Conservation (phyloP, 805 yeast species). For the Sugiyamaella americana region DNA sequence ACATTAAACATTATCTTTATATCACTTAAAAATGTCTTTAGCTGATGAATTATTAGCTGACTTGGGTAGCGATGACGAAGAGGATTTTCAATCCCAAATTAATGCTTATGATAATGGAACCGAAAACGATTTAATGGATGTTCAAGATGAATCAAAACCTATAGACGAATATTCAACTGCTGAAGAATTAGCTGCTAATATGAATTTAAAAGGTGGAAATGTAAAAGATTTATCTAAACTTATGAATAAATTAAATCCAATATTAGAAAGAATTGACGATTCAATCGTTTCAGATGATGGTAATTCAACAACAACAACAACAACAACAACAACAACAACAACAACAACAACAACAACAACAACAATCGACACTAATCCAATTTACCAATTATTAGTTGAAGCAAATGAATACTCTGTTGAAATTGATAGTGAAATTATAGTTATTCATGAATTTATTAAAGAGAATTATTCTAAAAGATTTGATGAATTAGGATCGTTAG, state of each 20-base stretch:
- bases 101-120: constrained; percentile 12
- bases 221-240: constrained; percentile 18
- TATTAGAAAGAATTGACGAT: constrained; percentile 15
- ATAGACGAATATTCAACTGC: constrained; percentile 13
- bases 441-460: constrained; percentile 45
- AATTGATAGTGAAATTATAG: constrained; percentile 48
- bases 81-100: constrained; percentile 13
- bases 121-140: constrained; percentile 5
- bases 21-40: constrained; percentile 27
- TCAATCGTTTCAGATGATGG: background rate
- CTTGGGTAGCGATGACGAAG: constrained; percentile 28
- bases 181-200: constrained; percentile 11
- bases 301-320: background rate
- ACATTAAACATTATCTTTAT: too few relatives aligned
- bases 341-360: constrained; percentile 21
- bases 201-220: constrained; percentile 11
- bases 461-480: constrained; percentile 54
- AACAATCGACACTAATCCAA: constrained; percentile 34
- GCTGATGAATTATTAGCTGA: constrained; percentile 38
- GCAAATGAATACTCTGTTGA: constrained; percentile 52
- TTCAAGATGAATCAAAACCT: background rate
- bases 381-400: constrained; percentile 45
- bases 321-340: background rate
- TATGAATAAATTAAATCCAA: constrained; percentile 19
- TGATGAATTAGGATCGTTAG: constrained; percentile 62